Evolutionary conservation across 345 rosid genomes (phyloP).

Genomic region (Noccaea caerulescens): DNA sequence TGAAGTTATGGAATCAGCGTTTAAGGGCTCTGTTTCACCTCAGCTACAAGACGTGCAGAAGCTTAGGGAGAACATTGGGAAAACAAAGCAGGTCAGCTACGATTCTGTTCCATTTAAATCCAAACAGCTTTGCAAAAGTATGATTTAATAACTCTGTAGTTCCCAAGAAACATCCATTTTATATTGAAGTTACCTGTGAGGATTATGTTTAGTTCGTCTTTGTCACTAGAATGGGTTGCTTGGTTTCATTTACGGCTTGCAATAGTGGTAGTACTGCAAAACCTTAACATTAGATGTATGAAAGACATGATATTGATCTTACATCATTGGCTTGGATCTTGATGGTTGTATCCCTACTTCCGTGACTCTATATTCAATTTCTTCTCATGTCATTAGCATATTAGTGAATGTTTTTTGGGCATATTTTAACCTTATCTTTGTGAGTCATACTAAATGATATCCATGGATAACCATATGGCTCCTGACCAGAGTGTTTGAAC

Average conservation of each 20-base stretch:
- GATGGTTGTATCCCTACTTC: neutral
- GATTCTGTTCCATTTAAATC: slow-evolving; percentile 2
- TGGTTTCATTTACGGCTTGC: slow-evolving; percentile 2
- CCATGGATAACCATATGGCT: neutral
- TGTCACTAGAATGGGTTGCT: neutral
- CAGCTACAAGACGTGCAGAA: slow-evolving; percentile 77
- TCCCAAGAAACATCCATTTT: too few relatives aligned
- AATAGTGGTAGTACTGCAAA: slow-evolving; percentile 8
- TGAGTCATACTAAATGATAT: slow-evolving; percentile 4
- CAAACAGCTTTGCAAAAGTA: neutral
- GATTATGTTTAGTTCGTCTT: too few relatives aligned
- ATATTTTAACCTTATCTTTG: neutral
- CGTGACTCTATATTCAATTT: neutral
- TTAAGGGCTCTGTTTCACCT: slow-evolving; percentile 73
- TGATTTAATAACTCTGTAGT: slow-evolving; percentile 4
- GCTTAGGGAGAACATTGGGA: slow-evolving; percentile 75
- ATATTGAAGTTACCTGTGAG: too few relatives aligned
- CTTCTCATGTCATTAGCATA: slow-evolving; percentile 15
- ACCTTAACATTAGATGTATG: slow-evolving; percentile 10
- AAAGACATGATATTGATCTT: slow-evolving; percentile 21
- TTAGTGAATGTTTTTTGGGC: slow-evolving; percentile 11
- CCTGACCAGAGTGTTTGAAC: slow-evolving; percentile 12
- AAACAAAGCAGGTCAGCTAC: slow-evolving; percentile 84
- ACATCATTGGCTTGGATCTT: slow-evolving; percentile 3
- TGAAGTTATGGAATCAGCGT: slow-evolving; percentile 83